A percentile compares a stretch with the other conserved stretches of the same genome.
Evolutionary conservation across 73 alveolate genomes (phyloP).

Genomic region (Paramecium bursaria): DNA sequence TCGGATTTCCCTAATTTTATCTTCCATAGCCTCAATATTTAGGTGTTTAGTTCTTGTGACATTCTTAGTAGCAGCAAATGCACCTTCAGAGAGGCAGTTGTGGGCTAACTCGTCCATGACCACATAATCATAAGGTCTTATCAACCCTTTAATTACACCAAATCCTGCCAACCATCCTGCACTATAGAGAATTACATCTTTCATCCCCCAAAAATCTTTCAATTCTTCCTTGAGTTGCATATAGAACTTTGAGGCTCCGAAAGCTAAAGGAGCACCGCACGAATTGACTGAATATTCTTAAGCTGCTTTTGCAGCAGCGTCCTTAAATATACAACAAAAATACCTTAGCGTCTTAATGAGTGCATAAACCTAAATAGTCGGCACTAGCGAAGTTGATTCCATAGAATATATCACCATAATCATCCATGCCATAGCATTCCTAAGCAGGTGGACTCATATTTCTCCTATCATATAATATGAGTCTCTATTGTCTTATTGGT

Average conservation of each 20-base stretch:
- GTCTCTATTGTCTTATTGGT: slow-evolving; percentile 52
- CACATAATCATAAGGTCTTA: slow-evolving; percentile 66
- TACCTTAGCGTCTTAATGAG: slow-evolving; percentile 66
- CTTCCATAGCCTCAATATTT: slow-evolving; percentile 65
- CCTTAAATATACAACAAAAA: background rate
- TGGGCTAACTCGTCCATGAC: slow-evolving; percentile 70
- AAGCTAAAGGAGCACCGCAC: slow-evolving; percentile 72
- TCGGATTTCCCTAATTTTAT: slow-evolving; percentile 52
- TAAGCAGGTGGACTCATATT: slow-evolving; percentile 66
- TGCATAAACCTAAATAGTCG: slow-evolving; percentile 68
- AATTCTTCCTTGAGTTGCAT: slow-evolving; percentile 63
- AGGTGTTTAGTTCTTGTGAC: slow-evolving; percentile 58
- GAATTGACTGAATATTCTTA: slow-evolving; percentile 68
- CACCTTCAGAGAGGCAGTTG: slow-evolving; percentile 70
- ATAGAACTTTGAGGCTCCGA: slow-evolving; percentile 69
- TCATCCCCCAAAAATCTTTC: slow-evolving; percentile 69
- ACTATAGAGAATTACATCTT: slow-evolving; percentile 53
- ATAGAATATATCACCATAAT: slow-evolving; percentile 66
- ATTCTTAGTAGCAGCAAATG: slow-evolving; percentile 69
- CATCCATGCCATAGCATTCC: slow-evolving; percentile 74
- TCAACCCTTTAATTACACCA: slow-evolving; percentile 66
- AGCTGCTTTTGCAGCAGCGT: slow-evolving; percentile 67
- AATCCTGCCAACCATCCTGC: slow-evolving; percentile 74
- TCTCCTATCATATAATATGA: slow-evolving; percentile 66
- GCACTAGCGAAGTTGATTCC: slow-evolving; percentile 70